Evolutionary conservation across 2,329 filamentous ascomycete species (phyloP).

Genomic region (Diaporthe sp.): DNA sequence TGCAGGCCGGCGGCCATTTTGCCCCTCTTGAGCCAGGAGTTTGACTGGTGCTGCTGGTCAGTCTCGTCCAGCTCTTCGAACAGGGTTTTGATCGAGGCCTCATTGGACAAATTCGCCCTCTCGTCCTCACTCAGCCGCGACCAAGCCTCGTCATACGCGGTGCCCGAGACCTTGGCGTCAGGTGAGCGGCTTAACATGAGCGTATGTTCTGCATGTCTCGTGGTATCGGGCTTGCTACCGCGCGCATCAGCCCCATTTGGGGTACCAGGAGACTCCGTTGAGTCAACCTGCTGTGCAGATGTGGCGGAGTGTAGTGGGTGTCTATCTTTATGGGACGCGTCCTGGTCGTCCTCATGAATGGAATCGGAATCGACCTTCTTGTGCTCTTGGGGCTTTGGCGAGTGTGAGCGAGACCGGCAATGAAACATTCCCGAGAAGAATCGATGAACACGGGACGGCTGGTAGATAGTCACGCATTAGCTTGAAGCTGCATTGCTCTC

Average conservation of each 20-base stretch:
- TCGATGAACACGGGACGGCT: background rate
- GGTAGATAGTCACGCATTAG: background rate
- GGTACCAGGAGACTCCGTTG: no score
- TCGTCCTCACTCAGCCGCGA: background rate
- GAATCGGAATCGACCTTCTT: background rate
- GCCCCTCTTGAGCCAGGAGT: constrained; percentile 13
- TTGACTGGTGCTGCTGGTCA: constrained; percentile 20
- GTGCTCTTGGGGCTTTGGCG: constrained; percentile 1
- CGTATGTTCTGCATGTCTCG: background rate
- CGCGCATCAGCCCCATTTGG: background rate
- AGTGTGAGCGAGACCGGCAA: background rate
- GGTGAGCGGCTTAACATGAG: background rate
- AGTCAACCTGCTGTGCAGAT: background rate
- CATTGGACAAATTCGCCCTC: background rate
- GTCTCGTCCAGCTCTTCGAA: constrained; percentile 7
- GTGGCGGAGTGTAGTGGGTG: background rate
- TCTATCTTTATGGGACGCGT: background rate
- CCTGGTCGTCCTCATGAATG: background rate
- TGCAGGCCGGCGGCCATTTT: constrained; percentile 14
- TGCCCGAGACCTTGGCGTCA: background rate
- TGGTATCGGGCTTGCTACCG: background rate
- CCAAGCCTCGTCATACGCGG: constrained; percentile 18
- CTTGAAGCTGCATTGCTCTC: no score
- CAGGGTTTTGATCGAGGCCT: background rate
- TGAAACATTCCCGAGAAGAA: background rate